Evolutionary conservation across 805 yeast species (phyloP), one percentile per base, ranked within the genome.

Genomic region (Brettanomyces bruxellensis): DNA sequence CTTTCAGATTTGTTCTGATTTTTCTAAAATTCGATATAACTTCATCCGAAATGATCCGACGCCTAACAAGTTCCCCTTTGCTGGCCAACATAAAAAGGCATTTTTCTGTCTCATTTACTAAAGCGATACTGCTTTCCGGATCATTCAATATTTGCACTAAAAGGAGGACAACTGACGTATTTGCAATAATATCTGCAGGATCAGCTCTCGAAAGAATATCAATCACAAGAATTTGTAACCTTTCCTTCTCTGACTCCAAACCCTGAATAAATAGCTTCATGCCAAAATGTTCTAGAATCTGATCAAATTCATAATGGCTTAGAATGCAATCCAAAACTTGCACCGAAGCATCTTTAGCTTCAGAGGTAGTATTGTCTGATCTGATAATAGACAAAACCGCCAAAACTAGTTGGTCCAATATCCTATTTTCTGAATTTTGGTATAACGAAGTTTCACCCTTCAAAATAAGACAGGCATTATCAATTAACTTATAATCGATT

Each of bases 111-210:
- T 48, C 53, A 28, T 46, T 48, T 5, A 56, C 60, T 1, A 64
- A 53, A 9, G 48, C 51, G 24, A 55, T 49, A 3, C 56, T 46
- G 3, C 58, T 51, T 2, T 49, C 49, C 3, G 52, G 48, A 34
- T 55, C 55, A 5, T 46, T 49, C 40, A 64, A 42, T 13, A 60
- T 41, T 3, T 47, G 40, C 25, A 66, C 51, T 34, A 68, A 25
- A 18, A 51, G 50, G 12, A 51, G 45, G 13, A 62, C 42, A 4
- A 67, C 45, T 4, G 60, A 55, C 0, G 68, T 59, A 42, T 60
- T 63, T 8, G 67, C 66, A 13, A 66, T 46, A n/a, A 63, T 35
- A 47, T 65, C 70, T 3, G 64, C 51, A 2, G 68, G 67, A 6
- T 54, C 49, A 4, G 66, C 60, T 34, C 51, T 54, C 4, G 48